Base-by-base conservation (phyloP, 176 grass and related monocot species). In the Dactylis glomerata region DNA sequence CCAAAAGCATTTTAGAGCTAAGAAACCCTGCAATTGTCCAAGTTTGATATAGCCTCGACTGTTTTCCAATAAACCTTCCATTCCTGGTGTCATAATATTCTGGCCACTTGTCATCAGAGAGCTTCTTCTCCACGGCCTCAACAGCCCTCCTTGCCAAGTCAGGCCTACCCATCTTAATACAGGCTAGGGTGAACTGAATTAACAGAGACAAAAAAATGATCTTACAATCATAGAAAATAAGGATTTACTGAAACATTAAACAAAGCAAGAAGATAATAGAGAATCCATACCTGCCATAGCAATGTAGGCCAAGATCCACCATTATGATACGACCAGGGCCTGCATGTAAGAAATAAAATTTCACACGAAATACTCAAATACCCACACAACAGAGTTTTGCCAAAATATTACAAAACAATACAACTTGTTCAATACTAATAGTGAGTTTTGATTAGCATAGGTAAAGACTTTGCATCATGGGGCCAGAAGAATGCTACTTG, bases 301-400 rank as follows among this genome's bases (percentile, higher is more conserved):
- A 96, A 81, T 24, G 93, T 99, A 66, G 96, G 96, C 96, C 96
- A 96, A 75, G 96, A 94, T 71, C 96, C 90, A 63, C 93, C 93
- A 80, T 99, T 99, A 73, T 96, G 93, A 83, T 99, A 95, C 1
- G 91, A 98, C 96, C 96, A 98, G 72, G 93, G 91, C 73, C 96
- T 98, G 91, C 83, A 94, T 28, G 45, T 54, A 81, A 50, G 42
- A 45, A 81, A 47, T 27, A 33, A 73, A 19, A 24, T 76, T 22
- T 79, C 72, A 49, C 36, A 55, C 75, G 22, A 58, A 77, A 36
- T 56, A 65, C 59, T 50, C 55, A 65, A 77, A 79, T 56, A 86
- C 20, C 4, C 45, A 75, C 37, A 22, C 41, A 19, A 8, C 27
- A 32, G 16, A 9, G 30, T 11, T 17, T 73, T 46, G 69, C 14